phyloP scores from a whole-genome alignment of 2,329 filamentous ascomycete species.

The Aspergillaceae sp. region DNA sequence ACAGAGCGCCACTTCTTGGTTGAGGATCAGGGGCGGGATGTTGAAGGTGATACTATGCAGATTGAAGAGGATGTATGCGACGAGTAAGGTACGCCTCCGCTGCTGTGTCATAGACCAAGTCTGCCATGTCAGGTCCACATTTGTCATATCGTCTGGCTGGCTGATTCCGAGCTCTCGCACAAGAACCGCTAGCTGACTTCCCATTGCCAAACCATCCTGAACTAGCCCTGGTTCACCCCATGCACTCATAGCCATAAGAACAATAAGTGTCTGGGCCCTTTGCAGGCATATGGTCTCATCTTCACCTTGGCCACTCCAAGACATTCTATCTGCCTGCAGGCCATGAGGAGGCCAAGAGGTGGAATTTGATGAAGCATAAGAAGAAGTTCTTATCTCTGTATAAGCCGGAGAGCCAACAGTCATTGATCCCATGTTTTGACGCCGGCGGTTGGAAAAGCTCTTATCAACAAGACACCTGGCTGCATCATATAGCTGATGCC shows the following conservation, averaged over 20 bases:
- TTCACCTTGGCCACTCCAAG: too few relatives aligned
- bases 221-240: constrained; percentile 1
- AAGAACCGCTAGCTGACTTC: constrained; percentile 4
- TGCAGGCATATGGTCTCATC: background rate
- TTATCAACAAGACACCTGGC: background rate
- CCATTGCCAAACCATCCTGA: constrained; percentile 3
- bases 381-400: too few relatives aligned
- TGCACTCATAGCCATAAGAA: background rate
- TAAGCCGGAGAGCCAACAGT: background rate
- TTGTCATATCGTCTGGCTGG: constrained; percentile 48
- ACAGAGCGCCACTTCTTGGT: constrained; percentile 6
- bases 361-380: too few relatives aligned
- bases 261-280: background rate
- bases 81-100: constrained; percentile 7
- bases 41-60: constrained; percentile 12
- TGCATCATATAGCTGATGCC: constrained; percentile 4
- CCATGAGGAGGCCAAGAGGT: too few relatives aligned
- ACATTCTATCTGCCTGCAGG: too few relatives aligned
- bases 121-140: constrained; percentile 34
- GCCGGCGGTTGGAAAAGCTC: background rate
- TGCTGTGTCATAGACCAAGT: constrained; percentile 9
- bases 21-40: constrained; percentile 8
- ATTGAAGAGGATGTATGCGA: constrained; percentile 11
- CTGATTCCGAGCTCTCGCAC: constrained; percentile 44
- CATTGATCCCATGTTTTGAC: background rate